Conservation (phyloP, 495 filamentous ascomycete species). For the Aspergillus ostianus region DNA sequence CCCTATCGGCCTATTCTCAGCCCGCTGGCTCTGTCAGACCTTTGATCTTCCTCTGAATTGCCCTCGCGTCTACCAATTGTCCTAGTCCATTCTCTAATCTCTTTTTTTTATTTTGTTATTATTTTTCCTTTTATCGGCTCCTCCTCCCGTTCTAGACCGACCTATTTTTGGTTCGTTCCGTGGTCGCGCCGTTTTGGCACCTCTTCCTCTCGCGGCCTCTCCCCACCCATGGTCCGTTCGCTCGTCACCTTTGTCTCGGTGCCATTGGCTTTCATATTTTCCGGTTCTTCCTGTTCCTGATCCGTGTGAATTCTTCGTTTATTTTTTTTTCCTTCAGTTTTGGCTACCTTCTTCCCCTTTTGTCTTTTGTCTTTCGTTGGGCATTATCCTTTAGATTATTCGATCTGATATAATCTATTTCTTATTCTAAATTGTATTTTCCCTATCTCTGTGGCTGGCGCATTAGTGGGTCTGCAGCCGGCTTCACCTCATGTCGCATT, state of each 20-base stretch:
- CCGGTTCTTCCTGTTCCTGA: constrained; percentile 2
- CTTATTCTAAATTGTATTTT: background rate
- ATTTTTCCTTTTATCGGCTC: background rate
- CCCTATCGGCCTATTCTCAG: background rate
- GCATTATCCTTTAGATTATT: background rate
- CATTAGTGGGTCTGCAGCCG: constrained; percentile 7
- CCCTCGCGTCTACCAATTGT: too few species aligned
- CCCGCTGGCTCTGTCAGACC: background rate
- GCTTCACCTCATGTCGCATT: constrained; percentile 6
- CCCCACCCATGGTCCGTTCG: constrained; percentile 9
- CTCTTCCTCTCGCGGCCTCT: background rate
- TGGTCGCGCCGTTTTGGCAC: constrained; percentile 2
- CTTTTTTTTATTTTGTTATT: background rate
- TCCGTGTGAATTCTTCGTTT: background rate
- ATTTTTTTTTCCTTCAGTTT: background rate
- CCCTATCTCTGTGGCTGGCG: background rate
- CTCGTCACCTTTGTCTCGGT: constrained; percentile 6
- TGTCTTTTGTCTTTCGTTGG: background rate
- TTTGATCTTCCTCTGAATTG: too few species aligned
- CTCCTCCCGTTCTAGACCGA: constrained; percentile 13
- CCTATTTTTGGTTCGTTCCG: constrained; percentile 18
- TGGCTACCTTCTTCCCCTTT: background rate
- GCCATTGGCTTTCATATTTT: constrained; percentile 5
- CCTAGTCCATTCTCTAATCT: too few species aligned
- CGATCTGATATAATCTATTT: constrained; percentile 2